Base-by-base conservation (phyloP, 306 rosid genomes). In the Canavalia gladiata region DNA sequence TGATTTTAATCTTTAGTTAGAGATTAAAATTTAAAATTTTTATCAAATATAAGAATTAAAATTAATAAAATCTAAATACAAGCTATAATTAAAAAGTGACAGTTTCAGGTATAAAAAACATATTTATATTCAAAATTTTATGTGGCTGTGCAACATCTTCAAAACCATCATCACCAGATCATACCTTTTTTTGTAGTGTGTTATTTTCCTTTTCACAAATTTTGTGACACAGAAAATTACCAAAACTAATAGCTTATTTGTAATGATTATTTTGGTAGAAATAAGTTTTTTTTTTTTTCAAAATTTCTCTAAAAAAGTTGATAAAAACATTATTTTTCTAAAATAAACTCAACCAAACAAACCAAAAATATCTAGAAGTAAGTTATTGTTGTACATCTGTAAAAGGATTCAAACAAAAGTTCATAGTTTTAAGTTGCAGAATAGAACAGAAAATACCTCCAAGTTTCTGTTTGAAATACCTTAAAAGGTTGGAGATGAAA, bases 201-300 rank as follows among this genome's bases (percentile, higher is more conserved):
- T 30, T 67, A 5, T 42, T 67, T 11, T 13, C 35, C 63, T 7
- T 4, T 69, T 52, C 4, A 30, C 3, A 28, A 9, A 11, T 33
- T 71, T 71, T 50, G 6, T 55, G 52, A 73, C 33, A 55, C 37
- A 7, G n/a, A 55, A 54, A 54, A 73, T 56, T 41, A 58, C 29
- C 4, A 18, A 77, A 74, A 0, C 9, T 54, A 68, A 13, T 1
- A 7, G 25, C 25, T 18, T 18, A 18, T 18, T 18, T 18, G 25
- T 18, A 18, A 18, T 18, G 25, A 18, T 18, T 18, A 18, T 18
- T 18, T 18, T 18, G 25, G 25, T 18, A 18, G 25, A 18, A 18
- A 18, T 18, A 18, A n/a, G n/a, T n/a, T n/a, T 18, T 18, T 18
- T 18, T 18, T 18, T 18, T 18, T 18, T 18, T 18, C 25, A 18